Evolutionary conservation across 208 protist species (phyloP), one percentile per base, ranked within the genome.

Genomic region (Acanthamoeba healyi): DNA sequence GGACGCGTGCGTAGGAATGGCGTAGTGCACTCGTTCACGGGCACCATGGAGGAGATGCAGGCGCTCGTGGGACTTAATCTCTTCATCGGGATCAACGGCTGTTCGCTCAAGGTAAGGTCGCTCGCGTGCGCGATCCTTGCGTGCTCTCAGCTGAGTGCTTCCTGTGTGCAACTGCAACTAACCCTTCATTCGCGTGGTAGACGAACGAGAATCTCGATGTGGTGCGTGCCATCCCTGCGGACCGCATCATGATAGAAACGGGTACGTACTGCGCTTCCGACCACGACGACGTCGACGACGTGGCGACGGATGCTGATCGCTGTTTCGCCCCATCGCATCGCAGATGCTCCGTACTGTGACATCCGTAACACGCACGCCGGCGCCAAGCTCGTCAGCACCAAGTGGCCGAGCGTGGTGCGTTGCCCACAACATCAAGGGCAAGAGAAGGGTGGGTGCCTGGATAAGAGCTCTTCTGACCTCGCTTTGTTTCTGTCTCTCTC

Each of bases 1-100:
- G 6, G 49, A 54, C 49, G 49, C 49, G 49, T 54, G 6, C 15
- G 49, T 54, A 54, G 10, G 22, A 70, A 79, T 36, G 98, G 98
- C 26, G 98, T 99, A 14, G 98, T 99, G 54, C 99, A 99, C 96
- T 99, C 98, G 67, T 99, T 99, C 96, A 98, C 98, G 19, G 98
- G 98, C n/a, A 97, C 96, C 29, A 17, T 42, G 7, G 95, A 97
- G 56, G 98, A 99, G 63, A 81, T 98, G 14, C 90, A 98, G 7
- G 81, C 84, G 49, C 95, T 99, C 65, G 34, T 82, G 6, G 72
- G 15, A 32, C 89, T 98, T 12, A 97, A 95, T 87, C 94, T 99
- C 22, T 99, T 97, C 94, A 99, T 99, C 96, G 98, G 98, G n/a
- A 95, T 99, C 34, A 99, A 95, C 42, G 84, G 93, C n/a, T 94